These are phyloP conservation scores for Calocera viscosa DNA, from an alignment of 768 basidiomycete species.

Conservation along the genomic window DNA sequence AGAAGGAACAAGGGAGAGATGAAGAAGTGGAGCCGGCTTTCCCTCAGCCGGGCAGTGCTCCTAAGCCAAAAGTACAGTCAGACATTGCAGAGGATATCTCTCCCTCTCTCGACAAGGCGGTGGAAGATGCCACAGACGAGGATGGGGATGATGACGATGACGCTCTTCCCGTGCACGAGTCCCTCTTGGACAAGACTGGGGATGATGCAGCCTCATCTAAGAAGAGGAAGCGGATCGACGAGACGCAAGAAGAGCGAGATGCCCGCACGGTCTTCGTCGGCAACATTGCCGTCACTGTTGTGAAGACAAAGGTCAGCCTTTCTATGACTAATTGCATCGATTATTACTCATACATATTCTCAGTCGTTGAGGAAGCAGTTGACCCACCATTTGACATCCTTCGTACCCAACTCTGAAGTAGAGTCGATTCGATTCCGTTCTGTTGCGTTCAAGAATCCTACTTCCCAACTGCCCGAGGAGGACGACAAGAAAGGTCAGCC, in stretches of 20 bases:
- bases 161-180: constrained; percentile 51
- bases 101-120: constrained; percentile 14
- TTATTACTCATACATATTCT: constrained; percentile 7
- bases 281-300: constrained; percentile 67
- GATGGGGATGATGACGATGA: constrained; percentile 28
- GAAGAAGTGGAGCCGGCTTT: constrained; percentile 18
- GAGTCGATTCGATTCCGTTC: constrained; percentile 92
- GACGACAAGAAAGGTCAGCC: constrained; percentile 34
- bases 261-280: constrained; percentile 84
- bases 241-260: constrained; percentile 61
- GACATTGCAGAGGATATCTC: constrained; percentile 18
- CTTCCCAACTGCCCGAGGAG: constrained; percentile 43
- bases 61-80: constrained; percentile 18
- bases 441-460: constrained; percentile 76
- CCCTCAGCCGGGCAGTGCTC: constrained; percentile 26
- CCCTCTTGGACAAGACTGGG: constrained; percentile 29
- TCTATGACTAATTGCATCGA: neutral
- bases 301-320: constrained; percentile 57
- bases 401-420: constrained; percentile 63
- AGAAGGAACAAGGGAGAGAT: constrained; percentile 6
- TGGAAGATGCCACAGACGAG: constrained; percentile 19
- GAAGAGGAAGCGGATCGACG: constrained; percentile 31
- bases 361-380: constrained; percentile 68
- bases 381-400: constrained; percentile 58
- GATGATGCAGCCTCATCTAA: constrained; percentile 10